phyloP scores from a whole-genome alignment of 176 grass and related monocot species.

The Microstegium vimineum region DNA sequence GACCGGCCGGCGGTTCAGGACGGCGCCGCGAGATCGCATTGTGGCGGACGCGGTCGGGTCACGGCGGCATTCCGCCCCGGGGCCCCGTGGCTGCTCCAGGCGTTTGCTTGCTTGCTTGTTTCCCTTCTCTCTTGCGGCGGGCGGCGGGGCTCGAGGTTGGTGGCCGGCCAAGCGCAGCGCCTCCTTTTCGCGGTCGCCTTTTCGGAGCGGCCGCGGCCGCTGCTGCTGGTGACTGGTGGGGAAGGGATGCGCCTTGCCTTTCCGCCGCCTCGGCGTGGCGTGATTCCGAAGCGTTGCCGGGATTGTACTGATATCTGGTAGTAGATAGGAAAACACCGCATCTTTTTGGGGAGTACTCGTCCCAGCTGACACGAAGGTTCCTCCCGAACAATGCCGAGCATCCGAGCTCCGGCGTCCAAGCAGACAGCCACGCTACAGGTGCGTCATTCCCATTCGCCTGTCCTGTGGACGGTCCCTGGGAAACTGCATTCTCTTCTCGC shows the following conservation, averaged over 20 bases:
- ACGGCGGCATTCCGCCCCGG: conserved; percentile 10
- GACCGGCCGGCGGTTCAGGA: background rate
- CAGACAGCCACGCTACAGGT: conserved; percentile 91
- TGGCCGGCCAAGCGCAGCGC: conserved; percentile 4
- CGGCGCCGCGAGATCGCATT: background rate
- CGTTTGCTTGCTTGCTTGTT: background rate
- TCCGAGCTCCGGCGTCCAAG: conserved; percentile 82
- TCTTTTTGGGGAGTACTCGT: conserved; percentile 4
- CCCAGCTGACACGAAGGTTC: conserved; percentile 28
- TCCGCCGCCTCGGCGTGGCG: conserved; percentile 42
- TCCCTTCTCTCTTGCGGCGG: background rate
- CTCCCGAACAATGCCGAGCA: conserved; percentile 59
- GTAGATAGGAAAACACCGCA: conserved; percentile 23
- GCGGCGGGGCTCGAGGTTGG: conserved; percentile 4
- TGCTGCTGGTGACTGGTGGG: conserved; percentile 27
- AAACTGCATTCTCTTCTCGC: background rate
- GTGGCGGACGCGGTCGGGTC: background rate
- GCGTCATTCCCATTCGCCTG: background rate
- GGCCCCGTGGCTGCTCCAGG: background rate
- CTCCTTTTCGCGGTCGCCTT: conserved; percentile 26
- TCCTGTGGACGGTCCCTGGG: background rate
- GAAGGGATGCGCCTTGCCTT: conserved; percentile 39
- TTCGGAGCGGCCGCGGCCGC: conserved; percentile 12
- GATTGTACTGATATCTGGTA: background rate
- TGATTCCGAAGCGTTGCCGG: conserved; percentile 23